Conservation (phyloP, 140 eudicot species). For the Flaveria floridana region DNA sequence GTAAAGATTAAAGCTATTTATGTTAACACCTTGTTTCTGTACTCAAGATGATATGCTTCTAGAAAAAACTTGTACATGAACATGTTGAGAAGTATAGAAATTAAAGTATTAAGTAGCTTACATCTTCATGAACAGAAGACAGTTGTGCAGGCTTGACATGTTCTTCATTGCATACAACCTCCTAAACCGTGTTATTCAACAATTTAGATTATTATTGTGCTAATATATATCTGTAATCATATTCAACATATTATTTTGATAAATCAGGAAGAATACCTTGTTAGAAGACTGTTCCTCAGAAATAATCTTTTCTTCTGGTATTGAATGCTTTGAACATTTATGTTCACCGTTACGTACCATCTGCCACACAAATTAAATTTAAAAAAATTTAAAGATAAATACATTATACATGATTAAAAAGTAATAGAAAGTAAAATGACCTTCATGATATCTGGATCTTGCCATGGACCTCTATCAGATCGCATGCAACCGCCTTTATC, state of each 20-base stretch:
- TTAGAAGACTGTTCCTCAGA: slow-evolving; percentile 46
- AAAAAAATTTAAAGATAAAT: background rate
- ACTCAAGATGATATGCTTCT: background rate
- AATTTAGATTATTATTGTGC: background rate
- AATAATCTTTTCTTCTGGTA: slow-evolving; percentile 48
- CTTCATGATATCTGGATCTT: slow-evolving; percentile 89
- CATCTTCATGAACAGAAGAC: slow-evolving; percentile 57
- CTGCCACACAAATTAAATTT: slow-evolving; percentile 29
- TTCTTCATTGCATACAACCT: slow-evolving; percentile 20
- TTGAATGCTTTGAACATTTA: slow-evolving; percentile 37
- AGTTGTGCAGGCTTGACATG: slow-evolving; percentile 41
- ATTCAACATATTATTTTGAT: background rate
- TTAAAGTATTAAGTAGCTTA: slow-evolving; percentile 26
- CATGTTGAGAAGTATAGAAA: background rate
- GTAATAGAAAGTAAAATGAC: slow-evolving; percentile 15
- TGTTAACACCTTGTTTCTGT: background rate
- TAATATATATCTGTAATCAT: background rate
- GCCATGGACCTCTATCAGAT: slow-evolving; percentile 98
- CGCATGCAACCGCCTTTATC: slow-evolving; percentile 89
- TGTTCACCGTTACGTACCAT: slow-evolving; percentile 60
- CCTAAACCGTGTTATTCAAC: background rate
- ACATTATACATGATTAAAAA: background rate
- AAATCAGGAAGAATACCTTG: slow-evolving; percentile 22
- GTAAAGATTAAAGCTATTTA: background rate
- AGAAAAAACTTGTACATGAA: background rate